phyloP scores from a whole-genome alignment of 345 rosid genomes.

The Sapria himalayana region DNA sequence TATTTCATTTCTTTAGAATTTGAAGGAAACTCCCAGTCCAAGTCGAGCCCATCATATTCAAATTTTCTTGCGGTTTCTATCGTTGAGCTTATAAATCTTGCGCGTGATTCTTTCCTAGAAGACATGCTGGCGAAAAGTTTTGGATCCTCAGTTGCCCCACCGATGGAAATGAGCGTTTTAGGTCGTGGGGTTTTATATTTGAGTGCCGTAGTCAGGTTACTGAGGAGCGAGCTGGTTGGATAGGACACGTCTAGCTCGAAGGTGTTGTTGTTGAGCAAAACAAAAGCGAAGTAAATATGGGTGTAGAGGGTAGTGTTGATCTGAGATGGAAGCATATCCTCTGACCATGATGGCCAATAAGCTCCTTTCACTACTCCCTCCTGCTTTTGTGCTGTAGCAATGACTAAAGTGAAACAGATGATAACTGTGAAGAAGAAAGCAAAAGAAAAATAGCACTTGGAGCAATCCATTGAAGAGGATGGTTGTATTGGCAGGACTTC shows the following conservation, averaged over 20 bases:
- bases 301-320: slow-evolving; percentile 30
- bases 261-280: slow-evolving; percentile 21
- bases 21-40: slow-evolving; percentile 41
- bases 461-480: too few relatives aligned
- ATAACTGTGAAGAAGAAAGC: too few relatives aligned
- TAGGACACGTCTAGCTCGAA: slow-evolving; percentile 16
- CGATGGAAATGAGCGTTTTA: slow-evolving; percentile 31
- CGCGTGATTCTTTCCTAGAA: slow-evolving; percentile 13
- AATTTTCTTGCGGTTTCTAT: slow-evolving; percentile 20
- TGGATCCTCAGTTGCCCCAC: slow-evolving; percentile 13
- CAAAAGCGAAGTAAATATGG: slow-evolving; percentile 36
- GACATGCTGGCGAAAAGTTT: slow-evolving; percentile 15
- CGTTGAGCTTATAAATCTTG: slow-evolving; percentile 21
- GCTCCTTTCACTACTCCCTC: slow-evolving; percentile 27
- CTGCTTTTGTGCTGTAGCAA: too few relatives aligned
- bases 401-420: too few relatives aligned
- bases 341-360: slow-evolving; percentile 29
- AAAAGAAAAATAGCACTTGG: too few relatives aligned
- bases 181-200: slow-evolving; percentile 16
- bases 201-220: slow-evolving; percentile 26
- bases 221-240: slow-evolving; percentile 6
- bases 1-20: slow-evolving; percentile 17
- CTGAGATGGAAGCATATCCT: slow-evolving; percentile 21
- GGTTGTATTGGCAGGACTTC: too few relatives aligned
- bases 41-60: slow-evolving; percentile 37